These are phyloP conservation scores for Steccherinum ochraceum DNA, from an alignment of 768 basidiomycete species.

Conservation along the genomic window DNA sequence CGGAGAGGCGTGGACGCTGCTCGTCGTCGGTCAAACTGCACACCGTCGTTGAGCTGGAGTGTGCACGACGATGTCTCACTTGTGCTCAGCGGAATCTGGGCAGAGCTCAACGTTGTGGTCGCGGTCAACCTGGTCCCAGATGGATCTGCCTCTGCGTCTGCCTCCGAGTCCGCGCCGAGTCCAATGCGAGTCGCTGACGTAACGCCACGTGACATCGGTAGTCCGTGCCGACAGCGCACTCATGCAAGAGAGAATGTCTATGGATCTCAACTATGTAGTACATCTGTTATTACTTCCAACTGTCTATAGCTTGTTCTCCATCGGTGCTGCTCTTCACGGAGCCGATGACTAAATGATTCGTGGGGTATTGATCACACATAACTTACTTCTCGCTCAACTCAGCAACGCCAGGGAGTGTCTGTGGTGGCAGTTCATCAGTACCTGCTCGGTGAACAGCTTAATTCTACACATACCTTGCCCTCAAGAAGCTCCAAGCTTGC, in stretches of 20 bases:
- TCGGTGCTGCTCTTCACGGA: neutral
- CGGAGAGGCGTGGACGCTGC: neutral
- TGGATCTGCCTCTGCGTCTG: no score
- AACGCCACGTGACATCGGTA: no score
- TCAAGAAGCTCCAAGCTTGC: constrained; percentile 94
- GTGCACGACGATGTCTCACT: no score
- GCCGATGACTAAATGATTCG: neutral
- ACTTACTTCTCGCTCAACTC: constrained; percentile 76
- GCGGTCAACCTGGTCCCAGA: no score
- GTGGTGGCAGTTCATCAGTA: no score
- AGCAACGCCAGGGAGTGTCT: constrained; percentile 88
- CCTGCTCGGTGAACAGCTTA: constrained; percentile 1
- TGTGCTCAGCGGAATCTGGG: no score
- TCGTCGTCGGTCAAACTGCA: no score
- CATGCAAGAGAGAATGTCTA: no score
- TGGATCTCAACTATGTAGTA: no score
- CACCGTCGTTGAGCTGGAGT: no score
- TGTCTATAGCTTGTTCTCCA: neutral
- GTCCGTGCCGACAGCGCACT: no score
- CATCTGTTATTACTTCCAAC: neutral
- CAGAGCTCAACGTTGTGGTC: neutral
- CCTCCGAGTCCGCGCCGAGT: neutral
- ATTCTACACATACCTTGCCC: constrained; percentile 69
- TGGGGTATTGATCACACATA: constrained; percentile 1
- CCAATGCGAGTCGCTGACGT: no score